Conservation (phyloP, 2,329 filamentous ascomycete species). For the Aureobasidium vineae region DNA sequence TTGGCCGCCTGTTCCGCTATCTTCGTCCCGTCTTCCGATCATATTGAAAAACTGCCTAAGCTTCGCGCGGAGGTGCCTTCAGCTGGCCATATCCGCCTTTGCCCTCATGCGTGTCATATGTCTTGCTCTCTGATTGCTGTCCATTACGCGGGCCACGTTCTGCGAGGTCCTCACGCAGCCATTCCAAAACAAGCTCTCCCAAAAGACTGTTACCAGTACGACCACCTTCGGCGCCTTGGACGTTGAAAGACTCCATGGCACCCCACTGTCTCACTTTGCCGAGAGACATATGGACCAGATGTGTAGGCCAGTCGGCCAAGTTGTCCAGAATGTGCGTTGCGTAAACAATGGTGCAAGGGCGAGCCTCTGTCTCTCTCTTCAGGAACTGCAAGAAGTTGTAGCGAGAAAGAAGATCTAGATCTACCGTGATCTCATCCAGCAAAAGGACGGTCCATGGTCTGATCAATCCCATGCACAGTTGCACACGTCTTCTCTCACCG, state of each 20-base stretch:
- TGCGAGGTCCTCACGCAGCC: constrained; percentile 77
- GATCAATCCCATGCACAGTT: constrained; percentile 92
- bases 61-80: constrained; percentile 37
- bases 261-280: constrained; percentile 88
- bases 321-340: constrained; percentile 98
- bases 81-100: constrained; percentile 64
- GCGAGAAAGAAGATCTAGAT: constrained; percentile 82
- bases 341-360: constrained; percentile 90
- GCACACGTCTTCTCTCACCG: constrained; percentile 85
- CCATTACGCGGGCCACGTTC: constrained; percentile 73
- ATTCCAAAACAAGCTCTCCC: constrained; percentile 81
- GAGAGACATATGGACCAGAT: constrained; percentile 92
- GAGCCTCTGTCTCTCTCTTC: constrained; percentile 76
- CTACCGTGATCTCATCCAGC: constrained; percentile 95
- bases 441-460: constrained; percentile 88
- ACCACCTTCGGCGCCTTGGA: constrained; percentile 49
- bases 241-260: constrained; percentile 65
- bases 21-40: background rate
- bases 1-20: background rate
- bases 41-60: background rate
- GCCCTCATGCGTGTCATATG: constrained; percentile 59
- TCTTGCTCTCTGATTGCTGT: constrained; percentile 61
- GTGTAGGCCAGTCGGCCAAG: constrained; percentile 88
- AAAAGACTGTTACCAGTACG: constrained; percentile 73
- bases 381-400: constrained; percentile 84